Evolutionary conservation across 805 yeast species (phyloP), one percentile per base, ranked within the genome.

Genomic region (Zygosaccharomyces gambellarensis): DNA sequence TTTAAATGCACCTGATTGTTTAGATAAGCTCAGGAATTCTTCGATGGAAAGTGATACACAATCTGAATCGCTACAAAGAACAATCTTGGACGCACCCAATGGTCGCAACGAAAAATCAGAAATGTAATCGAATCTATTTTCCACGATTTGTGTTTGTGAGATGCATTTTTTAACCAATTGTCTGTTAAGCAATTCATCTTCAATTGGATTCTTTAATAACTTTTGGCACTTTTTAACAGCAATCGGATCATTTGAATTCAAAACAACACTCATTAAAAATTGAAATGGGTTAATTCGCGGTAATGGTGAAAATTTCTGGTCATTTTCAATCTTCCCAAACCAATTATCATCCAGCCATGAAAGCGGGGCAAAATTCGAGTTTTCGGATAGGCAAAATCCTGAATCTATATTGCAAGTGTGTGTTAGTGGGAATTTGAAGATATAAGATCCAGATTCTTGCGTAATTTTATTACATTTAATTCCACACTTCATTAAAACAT

Each of bases 401-500:
- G 79, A 61, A 0, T 83, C 79, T 3, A 82, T 60, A 4, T 63
- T 67, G 11, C 80, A 63, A 1, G 83, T 69, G 59, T 79, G 83
- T 0, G 78, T 59, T 47, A 73, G 71, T 0, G 90, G 89, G 54
- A 68, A 81, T 48, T 76, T 80, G 50, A 83, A 68, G 5, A 85
- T 66, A 48, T 74, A 72, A 31, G 85, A 86, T 0, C 87, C 87
- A 0, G 83, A 81, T 34, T 70, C 71, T 60, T 85, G 90, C n/a
- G 73, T 61, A 0, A 78, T 67, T 5, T 76, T 73, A 39, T 71
- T 67, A 23, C 71, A 76, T 4, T 61, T 67, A 17, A 85, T 81
- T 0, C 82, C 83, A 29, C 73, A 56, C 19, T 69, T 65, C n/a
- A 56, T 51, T n/a, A 85, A 62, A 27, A 70, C 54, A 8, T 71